Evolutionary conservation across 1,284 basidiomycete genomes (phyloP).

Genomic region (Trametes versicolor): DNA sequence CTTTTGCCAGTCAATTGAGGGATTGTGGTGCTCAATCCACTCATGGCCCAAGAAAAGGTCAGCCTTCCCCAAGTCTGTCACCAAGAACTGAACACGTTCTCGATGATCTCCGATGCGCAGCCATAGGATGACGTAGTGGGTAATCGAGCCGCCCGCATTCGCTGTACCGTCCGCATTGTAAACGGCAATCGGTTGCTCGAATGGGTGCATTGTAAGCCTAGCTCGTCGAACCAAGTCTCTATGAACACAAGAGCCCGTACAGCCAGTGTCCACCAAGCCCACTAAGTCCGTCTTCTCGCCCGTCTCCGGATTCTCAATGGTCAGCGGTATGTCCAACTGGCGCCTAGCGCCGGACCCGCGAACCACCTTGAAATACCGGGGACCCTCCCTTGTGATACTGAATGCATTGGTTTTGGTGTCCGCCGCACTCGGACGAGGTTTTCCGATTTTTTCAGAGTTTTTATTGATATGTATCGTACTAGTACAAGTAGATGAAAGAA

Average conservation of each 20-base stretch:
- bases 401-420: constrained; percentile 18
- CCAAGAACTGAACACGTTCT: constrained; percentile 16
- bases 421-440: constrained; percentile 17
- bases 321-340: constrained; percentile 25
- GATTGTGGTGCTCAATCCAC: constrained; percentile 41
- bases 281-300: background rate
- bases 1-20: constrained; percentile 35
- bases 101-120: constrained; percentile 19
- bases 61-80: constrained; percentile 28
- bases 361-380: constrained; percentile 15
- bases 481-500: constrained; percentile 1
- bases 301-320: constrained; percentile 17
- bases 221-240: constrained; percentile 29
- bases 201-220: constrained; percentile 19
- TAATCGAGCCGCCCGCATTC: constrained; percentile 22
- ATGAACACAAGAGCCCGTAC: constrained; percentile 38
- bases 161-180: constrained; percentile 20
- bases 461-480: background rate
- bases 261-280: constrained; percentile 36
- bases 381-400: constrained; percentile 13
- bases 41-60: constrained; percentile 32
- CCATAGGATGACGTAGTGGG: constrained; percentile 14
- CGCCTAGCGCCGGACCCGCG: constrained; percentile 6
- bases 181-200: constrained; percentile 34
- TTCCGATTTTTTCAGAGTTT: constrained; percentile 15